Conservation (phyloP, 495 filamentous ascomycete species). For the Trichoderma orchidacearum region DNA sequence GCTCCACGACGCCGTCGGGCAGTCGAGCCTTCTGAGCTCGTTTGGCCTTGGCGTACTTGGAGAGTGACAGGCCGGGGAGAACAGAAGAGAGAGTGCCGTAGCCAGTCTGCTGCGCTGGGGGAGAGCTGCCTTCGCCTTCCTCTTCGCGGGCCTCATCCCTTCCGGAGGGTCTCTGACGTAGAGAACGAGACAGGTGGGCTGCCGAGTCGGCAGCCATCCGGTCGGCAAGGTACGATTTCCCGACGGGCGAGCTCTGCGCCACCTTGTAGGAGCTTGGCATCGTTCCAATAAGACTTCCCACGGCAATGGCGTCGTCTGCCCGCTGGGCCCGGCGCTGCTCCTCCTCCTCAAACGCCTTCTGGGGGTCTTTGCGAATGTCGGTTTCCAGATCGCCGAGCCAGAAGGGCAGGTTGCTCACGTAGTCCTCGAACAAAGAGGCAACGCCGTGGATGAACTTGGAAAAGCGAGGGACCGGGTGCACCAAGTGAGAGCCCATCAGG, state of each 20-base stretch:
- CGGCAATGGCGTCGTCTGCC: conserved; percentile 74
- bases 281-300: conserved; percentile 66
- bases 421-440: conserved; percentile 81
- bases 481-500: conserved; percentile 79
- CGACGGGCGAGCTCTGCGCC: conserved; percentile 47
- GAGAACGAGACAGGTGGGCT: conserved; percentile 6
- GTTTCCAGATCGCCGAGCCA: conserved; percentile 84
- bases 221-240: conserved; percentile 38
- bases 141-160: conserved; percentile 9
- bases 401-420: conserved; percentile 92
- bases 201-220: conserved; percentile 22
- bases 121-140: conserved; percentile 14
- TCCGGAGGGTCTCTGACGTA: conserved; percentile 7
- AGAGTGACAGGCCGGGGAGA: conserved; percentile 62
- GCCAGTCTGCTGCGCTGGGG: conserved; percentile 6
- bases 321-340: conserved; percentile 66
- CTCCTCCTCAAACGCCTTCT: conserved; percentile 80
- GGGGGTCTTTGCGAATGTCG: conserved; percentile 86
- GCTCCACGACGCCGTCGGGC: conserved; percentile 76
- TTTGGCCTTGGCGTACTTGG: conserved; percentile 50
- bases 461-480: conserved; percentile 79
- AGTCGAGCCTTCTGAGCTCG: conserved; percentile 25
- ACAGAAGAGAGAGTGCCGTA: conserved; percentile 41
- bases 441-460: conserved; percentile 95
- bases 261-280: conserved; percentile 34